These are phyloP conservation scores for Helotiales sp. DNA, from an alignment of 2,329 filamentous ascomycete species.

Conservation along the genomic window DNA sequence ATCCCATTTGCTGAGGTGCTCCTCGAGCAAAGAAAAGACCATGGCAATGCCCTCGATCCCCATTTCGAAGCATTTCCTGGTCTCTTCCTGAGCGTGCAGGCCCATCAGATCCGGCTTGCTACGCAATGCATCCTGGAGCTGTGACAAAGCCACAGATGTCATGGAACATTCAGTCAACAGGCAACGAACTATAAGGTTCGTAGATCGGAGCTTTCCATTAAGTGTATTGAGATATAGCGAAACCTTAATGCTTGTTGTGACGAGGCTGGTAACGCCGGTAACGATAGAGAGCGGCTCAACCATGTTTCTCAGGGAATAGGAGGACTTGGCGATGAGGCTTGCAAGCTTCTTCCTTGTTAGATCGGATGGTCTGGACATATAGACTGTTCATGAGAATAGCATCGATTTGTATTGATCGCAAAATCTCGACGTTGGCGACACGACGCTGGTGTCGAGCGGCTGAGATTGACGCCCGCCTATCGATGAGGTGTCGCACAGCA, in stretches of 20 bases:
- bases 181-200: background rate
- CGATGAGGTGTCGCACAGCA: no score
- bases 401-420: no score
- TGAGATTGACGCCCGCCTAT: no score
- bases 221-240: background rate
- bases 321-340: background rate
- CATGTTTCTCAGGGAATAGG: background rate
- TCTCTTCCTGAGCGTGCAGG: no score
- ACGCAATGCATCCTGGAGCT: background rate
- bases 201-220: background rate
- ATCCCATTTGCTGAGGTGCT: background rate
- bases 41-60: background rate
- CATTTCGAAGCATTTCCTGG: background rate
- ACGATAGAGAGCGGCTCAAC: background rate
- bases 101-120: background rate
- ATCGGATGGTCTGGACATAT: no score
- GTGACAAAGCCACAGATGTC: background rate
- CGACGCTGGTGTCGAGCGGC: no score
- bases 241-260: background rate
- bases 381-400: no score
- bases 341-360: no score
- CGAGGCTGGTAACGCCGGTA: background rate
- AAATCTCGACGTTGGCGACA: no score
- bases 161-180: background rate
- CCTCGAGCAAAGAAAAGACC: background rate